A percentile compares a stretch with the other conserved stretches of the same genome.
These are phyloP conservation scores for Trichopus zeylanicus DNA, from an alignment of 116 monocot genomes.

Conservation along the genomic window DNA sequence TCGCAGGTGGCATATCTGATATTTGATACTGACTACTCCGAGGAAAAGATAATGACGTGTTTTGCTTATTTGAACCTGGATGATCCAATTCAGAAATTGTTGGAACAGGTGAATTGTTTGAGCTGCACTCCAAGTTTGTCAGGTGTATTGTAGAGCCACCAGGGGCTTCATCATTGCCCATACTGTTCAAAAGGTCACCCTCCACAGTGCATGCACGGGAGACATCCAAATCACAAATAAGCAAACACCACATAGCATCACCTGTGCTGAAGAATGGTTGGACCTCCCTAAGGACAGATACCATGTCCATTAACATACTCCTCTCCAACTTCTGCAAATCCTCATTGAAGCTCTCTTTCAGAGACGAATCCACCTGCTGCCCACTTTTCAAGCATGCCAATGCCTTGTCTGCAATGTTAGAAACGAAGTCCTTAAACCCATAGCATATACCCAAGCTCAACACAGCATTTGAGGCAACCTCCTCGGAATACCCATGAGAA, in stretches of 20 bases:
- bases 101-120: constrained; percentile 13
- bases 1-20: constrained; percentile 30
- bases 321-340: constrained; percentile 58
- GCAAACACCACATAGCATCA: constrained; percentile 86
- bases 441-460: constrained; percentile 49
- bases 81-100: constrained; percentile 16
- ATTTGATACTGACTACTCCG: constrained; percentile 14
- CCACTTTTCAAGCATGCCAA: constrained; percentile 42
- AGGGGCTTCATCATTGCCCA: constrained; percentile 24
- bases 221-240: constrained; percentile 83
- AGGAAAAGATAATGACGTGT: constrained; percentile 6
- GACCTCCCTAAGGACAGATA: constrained; percentile 53
- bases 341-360: constrained; percentile 36
- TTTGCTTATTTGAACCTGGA: constrained; percentile 13
- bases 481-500: constrained; percentile 61
- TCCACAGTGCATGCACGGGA: constrained; percentile 74
- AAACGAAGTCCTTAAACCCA: constrained; percentile 46
- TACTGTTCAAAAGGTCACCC: constrained; percentile 18
- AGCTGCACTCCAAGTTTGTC: constrained; percentile 22
- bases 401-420: constrained; percentile 62
- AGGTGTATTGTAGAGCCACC: constrained; percentile 12
- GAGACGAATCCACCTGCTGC: constrained; percentile 37
- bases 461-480: constrained; percentile 48
- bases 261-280: constrained; percentile 74
- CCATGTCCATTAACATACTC: constrained; percentile 61